These are phyloP conservation scores for Achlya hypogyna DNA, from an alignment of 352 stramenopile genomes.

Conservation along the genomic window DNA sequence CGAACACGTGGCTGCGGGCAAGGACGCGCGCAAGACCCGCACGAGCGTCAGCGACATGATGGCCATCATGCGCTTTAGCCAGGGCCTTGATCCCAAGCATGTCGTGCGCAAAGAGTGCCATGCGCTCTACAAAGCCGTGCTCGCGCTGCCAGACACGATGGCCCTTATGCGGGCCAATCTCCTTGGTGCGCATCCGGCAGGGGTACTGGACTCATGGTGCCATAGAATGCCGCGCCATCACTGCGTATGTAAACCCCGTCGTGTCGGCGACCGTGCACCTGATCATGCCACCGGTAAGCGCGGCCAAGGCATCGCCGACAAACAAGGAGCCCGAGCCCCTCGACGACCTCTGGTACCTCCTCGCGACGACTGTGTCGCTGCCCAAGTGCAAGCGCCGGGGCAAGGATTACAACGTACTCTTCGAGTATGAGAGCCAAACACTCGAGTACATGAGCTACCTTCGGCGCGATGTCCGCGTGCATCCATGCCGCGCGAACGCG, in stretches of 20 bases:
- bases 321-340: neutral
- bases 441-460: slow-evolving; percentile 15
- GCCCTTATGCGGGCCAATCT: neutral
- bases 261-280: neutral
- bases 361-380: neutral
- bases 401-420: slow-evolving; percentile 6
- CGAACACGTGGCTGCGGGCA: slow-evolving; percentile 50
- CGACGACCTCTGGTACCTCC: slow-evolving; percentile 3
- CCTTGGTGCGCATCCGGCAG: neutral
- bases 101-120: slow-evolving; percentile 2
- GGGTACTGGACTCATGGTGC: neutral
- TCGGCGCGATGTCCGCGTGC: neutral
- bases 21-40: slow-evolving; percentile 19
- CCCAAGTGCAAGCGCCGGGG: slow-evolving; percentile 14
- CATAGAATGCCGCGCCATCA: neutral
- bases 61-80: slow-evolving; percentile 2
- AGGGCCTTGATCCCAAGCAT: neutral
- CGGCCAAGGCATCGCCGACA: neutral
- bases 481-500: slow-evolving; percentile 4
- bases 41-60: slow-evolving; percentile 25
- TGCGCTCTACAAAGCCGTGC: neutral
- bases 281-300: neutral
- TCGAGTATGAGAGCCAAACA: slow-evolving; percentile 2
- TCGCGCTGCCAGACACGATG: slow-evolving; percentile 5
- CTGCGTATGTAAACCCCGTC: slow-evolving; percentile 7